Evolutionary conservation across 2,329 filamentous ascomycete genomes (phyloP).

Genomic region (Venturia oleaginea): DNA sequence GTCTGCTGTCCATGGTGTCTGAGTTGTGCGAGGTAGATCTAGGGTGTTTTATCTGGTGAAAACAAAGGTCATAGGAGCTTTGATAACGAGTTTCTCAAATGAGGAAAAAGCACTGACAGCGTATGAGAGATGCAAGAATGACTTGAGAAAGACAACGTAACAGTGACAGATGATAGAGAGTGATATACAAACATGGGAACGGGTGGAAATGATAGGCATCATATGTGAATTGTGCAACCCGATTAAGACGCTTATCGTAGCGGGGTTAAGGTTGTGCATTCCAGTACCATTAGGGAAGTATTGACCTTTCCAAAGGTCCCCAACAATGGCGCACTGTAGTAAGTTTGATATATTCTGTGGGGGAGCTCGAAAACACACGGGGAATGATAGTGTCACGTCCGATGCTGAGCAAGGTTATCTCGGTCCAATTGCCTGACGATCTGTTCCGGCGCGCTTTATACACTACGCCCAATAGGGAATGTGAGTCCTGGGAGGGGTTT

Average conservation of each 20-base stretch:
- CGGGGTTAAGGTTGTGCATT: neutral
- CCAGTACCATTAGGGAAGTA: conserved; percentile 2
- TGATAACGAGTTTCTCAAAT: neutral
- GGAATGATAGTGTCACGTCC: neutral
- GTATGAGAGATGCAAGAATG: neutral
- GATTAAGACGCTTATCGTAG: neutral
- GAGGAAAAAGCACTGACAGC: neutral
- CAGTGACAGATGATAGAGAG: neutral
- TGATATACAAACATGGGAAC: neutral
- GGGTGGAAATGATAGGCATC: neutral
- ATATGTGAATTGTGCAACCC: neutral
- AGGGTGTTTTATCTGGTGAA: neutral
- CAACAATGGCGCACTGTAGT: neutral
- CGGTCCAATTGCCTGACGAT: neutral
- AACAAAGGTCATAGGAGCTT: neutral
- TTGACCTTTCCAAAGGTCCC: conserved; percentile 2
- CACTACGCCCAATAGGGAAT: neutral
- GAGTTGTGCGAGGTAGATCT: neutral
- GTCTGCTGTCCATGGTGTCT: neutral
- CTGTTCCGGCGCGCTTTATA: neutral
- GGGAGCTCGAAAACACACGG: conserved; percentile 2
- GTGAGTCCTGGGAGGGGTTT: neutral
- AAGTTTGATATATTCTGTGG: neutral
- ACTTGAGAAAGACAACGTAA: neutral
- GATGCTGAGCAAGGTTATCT: neutral